Evolutionary conservation across 257 asterid genomes (phyloP).

Genomic region (Eustoma russellianum): DNA sequence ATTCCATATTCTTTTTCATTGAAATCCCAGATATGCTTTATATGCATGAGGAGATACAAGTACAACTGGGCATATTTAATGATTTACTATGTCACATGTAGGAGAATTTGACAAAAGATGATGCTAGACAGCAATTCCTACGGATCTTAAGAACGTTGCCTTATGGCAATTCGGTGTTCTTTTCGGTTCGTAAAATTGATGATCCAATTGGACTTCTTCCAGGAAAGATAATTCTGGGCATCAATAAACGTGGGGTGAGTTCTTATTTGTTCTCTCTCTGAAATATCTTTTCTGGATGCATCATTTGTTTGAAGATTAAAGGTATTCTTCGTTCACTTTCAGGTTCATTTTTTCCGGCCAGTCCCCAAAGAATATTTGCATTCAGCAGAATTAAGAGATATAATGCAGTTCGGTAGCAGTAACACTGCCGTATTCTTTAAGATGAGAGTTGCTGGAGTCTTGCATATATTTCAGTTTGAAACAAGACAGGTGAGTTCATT

Average conservation of each 20-base stretch:
- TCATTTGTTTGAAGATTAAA: slow-evolving; percentile 6
- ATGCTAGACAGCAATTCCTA: slow-evolving; percentile 90
- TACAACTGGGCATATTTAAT: no score
- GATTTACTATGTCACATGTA: slow-evolving; percentile 19
- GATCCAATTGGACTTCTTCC: slow-evolving; percentile 99
- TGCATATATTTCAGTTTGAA: slow-evolving; percentile 96
- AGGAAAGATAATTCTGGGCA: slow-evolving; percentile 81
- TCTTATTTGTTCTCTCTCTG: background rate
- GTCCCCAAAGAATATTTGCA: slow-evolving; percentile 96
- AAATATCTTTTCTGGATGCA: no score
- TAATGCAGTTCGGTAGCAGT: slow-evolving; percentile 99
- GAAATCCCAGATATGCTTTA: no score
- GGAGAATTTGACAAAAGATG: slow-evolving; percentile 95
- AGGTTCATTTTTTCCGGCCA: slow-evolving; percentile 99
- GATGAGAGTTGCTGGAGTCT: slow-evolving; percentile 99
- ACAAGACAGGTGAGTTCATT: slow-evolving; percentile 68
- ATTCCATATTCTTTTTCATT: no score
- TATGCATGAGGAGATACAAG: no score
- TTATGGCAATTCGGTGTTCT: slow-evolving; percentile 97
- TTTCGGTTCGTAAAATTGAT: slow-evolving; percentile 95
- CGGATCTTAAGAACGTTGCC: slow-evolving; percentile 91
- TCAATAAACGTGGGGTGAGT: slow-evolving; percentile 97
- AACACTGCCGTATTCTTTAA: slow-evolving; percentile 96
- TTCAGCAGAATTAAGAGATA: slow-evolving; percentile 97
- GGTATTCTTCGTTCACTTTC: slow-evolving; percentile 14